Evolutionary conservation across 306 rosid genomes (phyloP).

Genomic region (Quercus engelmannii): DNA sequence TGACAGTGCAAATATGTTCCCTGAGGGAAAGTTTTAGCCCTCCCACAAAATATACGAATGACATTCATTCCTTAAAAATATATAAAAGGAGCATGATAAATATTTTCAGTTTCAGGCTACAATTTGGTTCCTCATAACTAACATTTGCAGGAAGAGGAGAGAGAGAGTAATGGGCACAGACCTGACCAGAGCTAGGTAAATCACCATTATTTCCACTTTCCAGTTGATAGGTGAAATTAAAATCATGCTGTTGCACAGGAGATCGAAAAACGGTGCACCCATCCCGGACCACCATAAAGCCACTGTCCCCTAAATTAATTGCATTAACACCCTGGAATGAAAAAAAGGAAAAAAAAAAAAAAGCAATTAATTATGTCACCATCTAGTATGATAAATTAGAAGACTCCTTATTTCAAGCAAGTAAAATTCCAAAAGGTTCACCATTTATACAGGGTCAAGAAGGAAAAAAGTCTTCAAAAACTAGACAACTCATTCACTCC

Average conservation of each 20-base stretch:
- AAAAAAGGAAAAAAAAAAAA: constrained; percentile 3
- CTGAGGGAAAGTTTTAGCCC: neutral
- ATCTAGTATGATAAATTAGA: constrained; percentile 4
- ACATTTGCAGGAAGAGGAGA: neutral
- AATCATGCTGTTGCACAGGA: constrained; percentile 97
- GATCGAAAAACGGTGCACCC: constrained; percentile 91
- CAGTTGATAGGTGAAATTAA: constrained; percentile 90
- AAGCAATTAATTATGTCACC: constrained; percentile 13
- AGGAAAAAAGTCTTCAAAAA: neutral
- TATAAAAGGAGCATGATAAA: neutral
- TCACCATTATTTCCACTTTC: constrained; percentile 76
- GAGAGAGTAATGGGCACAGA: constrained; percentile 18
- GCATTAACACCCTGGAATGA: constrained; percentile 78
- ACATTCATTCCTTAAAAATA: neutral
- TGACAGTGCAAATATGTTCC: neutral
- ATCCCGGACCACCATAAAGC: constrained; percentile 91
- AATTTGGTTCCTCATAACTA: neutral
- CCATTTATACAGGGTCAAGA: neutral
- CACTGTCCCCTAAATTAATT: constrained; percentile 95
- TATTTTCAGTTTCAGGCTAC: neutral
- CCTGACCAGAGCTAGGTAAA: constrained; percentile 99
- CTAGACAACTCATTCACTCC: neutral
- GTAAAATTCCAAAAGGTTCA: neutral
- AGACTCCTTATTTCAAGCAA: neutral
- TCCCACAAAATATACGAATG: neutral